These are phyloP conservation scores for Pisolithus sp. DNA, from an alignment of 768 basidiomycete genomes.

Conservation along the genomic window DNA sequence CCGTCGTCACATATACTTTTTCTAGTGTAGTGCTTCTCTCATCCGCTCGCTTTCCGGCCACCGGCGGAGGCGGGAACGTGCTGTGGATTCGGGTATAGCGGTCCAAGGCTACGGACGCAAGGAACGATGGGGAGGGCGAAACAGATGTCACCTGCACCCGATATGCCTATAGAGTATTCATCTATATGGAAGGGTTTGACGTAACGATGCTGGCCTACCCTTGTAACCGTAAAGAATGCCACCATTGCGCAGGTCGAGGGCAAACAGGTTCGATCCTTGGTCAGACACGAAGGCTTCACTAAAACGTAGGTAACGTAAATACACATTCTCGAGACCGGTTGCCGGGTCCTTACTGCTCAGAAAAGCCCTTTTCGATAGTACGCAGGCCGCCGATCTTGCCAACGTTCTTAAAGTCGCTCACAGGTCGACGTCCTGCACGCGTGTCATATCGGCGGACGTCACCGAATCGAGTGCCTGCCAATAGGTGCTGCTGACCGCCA, in stretches of 20 bases:
- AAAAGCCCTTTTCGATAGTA: slow-evolving; percentile 48
- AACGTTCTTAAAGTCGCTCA: slow-evolving; percentile 58
- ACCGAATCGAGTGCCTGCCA: slow-evolving; percentile 71
- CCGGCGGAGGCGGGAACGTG: slow-evolving; percentile 43
- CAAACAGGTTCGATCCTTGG: slow-evolving; percentile 53
- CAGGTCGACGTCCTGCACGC: slow-evolving; percentile 58
- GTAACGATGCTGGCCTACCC: slow-evolving; percentile 32
- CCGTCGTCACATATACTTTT: slow-evolving; percentile 56
- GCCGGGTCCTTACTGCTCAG: slow-evolving; percentile 52
- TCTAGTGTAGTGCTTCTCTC: slow-evolving; percentile 55
- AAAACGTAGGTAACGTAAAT: not conserved
- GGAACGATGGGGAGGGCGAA: slow-evolving; percentile 43
- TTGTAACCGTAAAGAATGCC: slow-evolving; percentile 59
- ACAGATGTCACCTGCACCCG: slow-evolving; percentile 66
- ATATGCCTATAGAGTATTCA: slow-evolving; percentile 43
- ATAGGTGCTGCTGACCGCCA: slow-evolving; percentile 41
- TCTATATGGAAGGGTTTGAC: slow-evolving; percentile 2
- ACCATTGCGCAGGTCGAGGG: slow-evolving; percentile 67
- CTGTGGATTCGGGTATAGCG: slow-evolving; percentile 68
- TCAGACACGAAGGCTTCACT: slow-evolving; percentile 73
- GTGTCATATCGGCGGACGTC: slow-evolving; percentile 75
- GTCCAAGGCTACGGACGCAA: slow-evolving; percentile 63
- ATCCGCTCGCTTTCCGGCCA: slow-evolving; percentile 45
- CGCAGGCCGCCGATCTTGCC: slow-evolving; percentile 58
- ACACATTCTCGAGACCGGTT: not conserved